Base-by-base conservation (phyloP, 495 filamentous ascomycete genomes). In the Talaromyces trachyspermus region DNA sequence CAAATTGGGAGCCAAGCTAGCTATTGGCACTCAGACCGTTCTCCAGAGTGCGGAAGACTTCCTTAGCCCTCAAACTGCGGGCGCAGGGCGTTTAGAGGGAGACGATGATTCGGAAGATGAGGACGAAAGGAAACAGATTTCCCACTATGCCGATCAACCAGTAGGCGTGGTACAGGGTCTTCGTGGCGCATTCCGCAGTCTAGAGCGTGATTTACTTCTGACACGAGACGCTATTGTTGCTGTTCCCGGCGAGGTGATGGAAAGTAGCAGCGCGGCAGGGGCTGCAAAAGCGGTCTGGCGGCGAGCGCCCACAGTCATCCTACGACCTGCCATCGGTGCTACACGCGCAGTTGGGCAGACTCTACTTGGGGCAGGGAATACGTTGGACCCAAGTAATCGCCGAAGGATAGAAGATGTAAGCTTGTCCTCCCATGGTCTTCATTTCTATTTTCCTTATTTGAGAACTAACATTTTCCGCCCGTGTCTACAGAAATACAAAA, bases 131-230 rank as follows among this genome's bases (percentile, higher is more conserved):
- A 86, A 86, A 57, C 77, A 79, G 52, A 86, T 95, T 50, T 90
- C 85, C 11, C 76, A 87, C 3, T 99, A 99, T 57, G 91, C 94
- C 1, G 85, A 97, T 52, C 91, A 95, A 56, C 94, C 94, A 0
- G 71, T 92, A 29, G 87, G 86, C 2, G 83, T 98, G 5, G 69
- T 88, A 2, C 87, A 94, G 56, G 92, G 90, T 26, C 71, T 99
- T 8, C 75, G 86, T 2, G 85, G 85, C 10, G 94, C 87, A 3
- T 88, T 88, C 49, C 66, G 78, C 24, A 84, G 87, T 50, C 76
- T 99, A 25, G 84, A 91, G 54, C 80, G 88, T 11, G 95, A 99
- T 63, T 71, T 99, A 43, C 71, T 89, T 19, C 68, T 87, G 19
- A 84, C 92, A 10, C 75, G 81, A 48, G 88, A 97, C 66, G 94